Conservation (phyloP, 257 asterid genomes). For the Solanum tarapatanum region DNA sequence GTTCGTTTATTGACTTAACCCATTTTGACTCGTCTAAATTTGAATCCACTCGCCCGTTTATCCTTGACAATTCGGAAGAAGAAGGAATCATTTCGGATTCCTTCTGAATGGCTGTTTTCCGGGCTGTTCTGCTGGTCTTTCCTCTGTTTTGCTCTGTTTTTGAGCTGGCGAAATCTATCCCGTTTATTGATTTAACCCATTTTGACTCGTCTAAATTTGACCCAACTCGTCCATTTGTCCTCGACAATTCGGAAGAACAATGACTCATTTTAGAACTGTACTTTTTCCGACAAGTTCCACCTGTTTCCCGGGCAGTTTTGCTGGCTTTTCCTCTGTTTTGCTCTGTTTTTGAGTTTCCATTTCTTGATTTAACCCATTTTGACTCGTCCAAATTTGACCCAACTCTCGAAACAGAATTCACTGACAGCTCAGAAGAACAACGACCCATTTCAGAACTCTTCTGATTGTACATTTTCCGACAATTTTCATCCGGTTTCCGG, state of each 20-base stretch:
- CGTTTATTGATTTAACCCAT: neutral
- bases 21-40: neutral
- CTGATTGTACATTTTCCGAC: constrained; percentile 14
- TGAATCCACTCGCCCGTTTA: neutral
- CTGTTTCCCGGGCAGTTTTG: neutral
- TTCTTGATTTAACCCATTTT: neutral
- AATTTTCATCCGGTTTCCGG: constrained; percentile 9
- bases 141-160: neutral
- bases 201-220: neutral
- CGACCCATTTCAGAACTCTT: constrained; percentile 18
- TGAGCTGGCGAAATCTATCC: neutral
- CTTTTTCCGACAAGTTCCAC: neutral
- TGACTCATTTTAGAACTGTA: constrained; percentile 15
- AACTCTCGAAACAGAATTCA: neutral
- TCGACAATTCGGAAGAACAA: constrained; percentile 11
- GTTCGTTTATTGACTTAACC: neutral
- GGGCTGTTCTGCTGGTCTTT: neutral
- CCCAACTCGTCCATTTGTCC: neutral
- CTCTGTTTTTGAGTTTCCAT: neutral
- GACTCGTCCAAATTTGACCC: neutral
- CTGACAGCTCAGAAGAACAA: constrained; percentile 15
- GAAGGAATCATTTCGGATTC: constrained; percentile 15
- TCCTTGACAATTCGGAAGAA: constrained; percentile 2
- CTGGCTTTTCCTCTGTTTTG: neutral
- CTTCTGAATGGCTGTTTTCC: neutral